phyloP scores from a whole-genome alignment of 2,329 filamentous ascomycete genomes.

The Curvularia sp. region DNA sequence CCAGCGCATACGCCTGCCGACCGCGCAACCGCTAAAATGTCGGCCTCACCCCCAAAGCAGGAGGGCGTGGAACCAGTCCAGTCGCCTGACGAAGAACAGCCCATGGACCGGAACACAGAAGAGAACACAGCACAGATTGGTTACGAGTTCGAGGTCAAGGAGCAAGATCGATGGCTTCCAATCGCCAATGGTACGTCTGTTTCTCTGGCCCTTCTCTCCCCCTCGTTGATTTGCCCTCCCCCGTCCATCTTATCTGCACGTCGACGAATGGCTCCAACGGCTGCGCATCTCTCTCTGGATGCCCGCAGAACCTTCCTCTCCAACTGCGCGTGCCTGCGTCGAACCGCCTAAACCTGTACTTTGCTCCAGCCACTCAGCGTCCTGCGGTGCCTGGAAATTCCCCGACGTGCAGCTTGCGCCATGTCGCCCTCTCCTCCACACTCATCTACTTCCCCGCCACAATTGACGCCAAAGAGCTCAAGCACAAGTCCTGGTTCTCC shows the following conservation, averaged over 20 bases:
- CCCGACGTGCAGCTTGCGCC: constrained; percentile 50
- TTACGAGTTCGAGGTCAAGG: constrained; percentile 98
- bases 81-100: constrained; percentile 90
- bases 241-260: constrained; percentile 43
- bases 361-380: constrained; percentile 30
- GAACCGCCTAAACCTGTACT: constrained; percentile 47
- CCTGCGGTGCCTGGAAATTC: constrained; percentile 42
- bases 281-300: constrained; percentile 54
- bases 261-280: constrained; percentile 53
- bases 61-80: constrained; percentile 88
- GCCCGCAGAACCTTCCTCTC: constrained; percentile 52
- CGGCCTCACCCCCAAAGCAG: constrained; percentile 88
- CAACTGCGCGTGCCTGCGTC: constrained; percentile 57
- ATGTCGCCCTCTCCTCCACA: constrained; percentile 56
- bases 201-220: constrained; percentile 37
- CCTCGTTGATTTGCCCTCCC: constrained; percentile 50
- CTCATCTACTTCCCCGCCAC: constrained; percentile 47
- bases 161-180: constrained; percentile 98
- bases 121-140: constrained; percentile 77
- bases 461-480: constrained; percentile 34
- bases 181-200: constrained; percentile 98
- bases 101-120: constrained; percentile 84
- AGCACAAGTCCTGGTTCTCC: constrained; percentile 41
- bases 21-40: constrained; percentile 66
- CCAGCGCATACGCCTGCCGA: constrained; percentile 58